Conservation (phyloP, 2,329 filamentous ascomycete species). For the Microdochium nivale region DNA sequence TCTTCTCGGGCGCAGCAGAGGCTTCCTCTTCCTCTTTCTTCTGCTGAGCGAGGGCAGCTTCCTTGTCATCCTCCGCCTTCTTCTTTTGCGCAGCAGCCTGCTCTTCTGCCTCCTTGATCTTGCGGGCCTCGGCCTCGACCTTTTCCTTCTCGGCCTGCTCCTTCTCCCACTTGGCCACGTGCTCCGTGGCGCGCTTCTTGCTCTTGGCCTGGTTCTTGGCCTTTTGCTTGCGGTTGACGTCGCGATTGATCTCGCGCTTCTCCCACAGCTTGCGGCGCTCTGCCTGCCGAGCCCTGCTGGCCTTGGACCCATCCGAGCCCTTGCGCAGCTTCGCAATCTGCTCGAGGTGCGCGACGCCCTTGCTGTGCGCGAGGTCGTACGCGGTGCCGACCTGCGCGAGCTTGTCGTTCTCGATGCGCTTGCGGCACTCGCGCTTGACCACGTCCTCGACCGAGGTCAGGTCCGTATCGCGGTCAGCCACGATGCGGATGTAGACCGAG, state of each 20-base stretch:
- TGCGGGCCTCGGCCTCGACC: conserved; percentile 6
- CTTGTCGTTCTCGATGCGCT: conserved; percentile 46
- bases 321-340: conserved; percentile 40
- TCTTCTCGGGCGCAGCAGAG: conserved; percentile 17
- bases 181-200: conserved; percentile 19
- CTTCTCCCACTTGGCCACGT: conserved; percentile 29
- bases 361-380: conserved; percentile 53
- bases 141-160: conserved; percentile 25
- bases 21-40: conserved; percentile 12
- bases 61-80: conserved; percentile 6
- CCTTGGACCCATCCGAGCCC: conserved; percentile 39
- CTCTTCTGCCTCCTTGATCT: conserved; percentile 5
- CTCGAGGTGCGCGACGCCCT: conserved; percentile 42
- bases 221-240: conserved; percentile 26
- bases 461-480: conserved; percentile 35
- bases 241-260: conserved; percentile 29
- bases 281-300: conserved; percentile 32
- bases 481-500: conserved; percentile 46
- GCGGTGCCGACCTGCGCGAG: conserved; percentile 47
- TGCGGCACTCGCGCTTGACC: conserved; percentile 39
- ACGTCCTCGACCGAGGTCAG: conserved; percentile 44
- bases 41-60: conserved; percentile 12
- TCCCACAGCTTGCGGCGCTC: conserved; percentile 41
- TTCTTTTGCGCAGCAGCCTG: conserved; percentile 8
- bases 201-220: conserved; percentile 30